A percentile compares a stretch with the other conserved stretches of the same genome.
Conservation (phyloP, 306 rosid species). For the Cicer arietinum region DNA sequence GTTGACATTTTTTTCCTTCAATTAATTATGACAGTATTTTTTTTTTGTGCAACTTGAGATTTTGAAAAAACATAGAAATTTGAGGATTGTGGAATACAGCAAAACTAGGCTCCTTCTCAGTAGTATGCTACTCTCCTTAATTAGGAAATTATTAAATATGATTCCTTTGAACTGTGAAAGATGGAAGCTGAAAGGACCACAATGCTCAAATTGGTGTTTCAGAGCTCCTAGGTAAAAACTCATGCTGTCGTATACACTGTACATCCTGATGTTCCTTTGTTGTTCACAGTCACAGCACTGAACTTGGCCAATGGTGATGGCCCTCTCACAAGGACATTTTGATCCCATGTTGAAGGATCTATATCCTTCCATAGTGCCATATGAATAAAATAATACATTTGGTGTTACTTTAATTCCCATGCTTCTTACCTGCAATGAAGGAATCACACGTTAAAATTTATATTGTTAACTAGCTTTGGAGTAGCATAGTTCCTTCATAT, state of each 20-base stretch:
- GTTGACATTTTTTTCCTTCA: not conserved
- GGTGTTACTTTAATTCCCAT: slow-evolving; percentile 54
- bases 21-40: not conserved
- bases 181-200: slow-evolving; percentile 23
- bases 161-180: slow-evolving; percentile 12
- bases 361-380: slow-evolving; percentile 13
- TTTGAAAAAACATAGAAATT: not conserved
- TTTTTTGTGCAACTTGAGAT: not conserved
- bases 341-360: slow-evolving; percentile 25
- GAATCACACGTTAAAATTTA: slow-evolving; percentile 32
- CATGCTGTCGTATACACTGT: slow-evolving; percentile 33
- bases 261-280: slow-evolving; percentile 33
- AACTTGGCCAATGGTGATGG: slow-evolving; percentile 36
- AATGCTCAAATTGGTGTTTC: slow-evolving; percentile 38
- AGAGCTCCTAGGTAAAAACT: slow-evolving; percentile 39
- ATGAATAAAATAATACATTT: slow-evolving; percentile 29
- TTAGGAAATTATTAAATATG: not conserved
- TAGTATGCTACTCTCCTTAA: not conserved
- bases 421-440: slow-evolving; percentile 65
- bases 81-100: slow-evolving; percentile 1
- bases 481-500: slow-evolving; percentile 12
- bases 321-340: slow-evolving; percentile 36
- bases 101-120: slow-evolving; percentile 3
- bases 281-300: slow-evolving; percentile 42
- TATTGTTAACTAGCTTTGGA: slow-evolving; percentile 11